Base-by-base conservation (phyloP, 1,284 basidiomycete species). In the Ceratobasidium papillatum region DNA sequence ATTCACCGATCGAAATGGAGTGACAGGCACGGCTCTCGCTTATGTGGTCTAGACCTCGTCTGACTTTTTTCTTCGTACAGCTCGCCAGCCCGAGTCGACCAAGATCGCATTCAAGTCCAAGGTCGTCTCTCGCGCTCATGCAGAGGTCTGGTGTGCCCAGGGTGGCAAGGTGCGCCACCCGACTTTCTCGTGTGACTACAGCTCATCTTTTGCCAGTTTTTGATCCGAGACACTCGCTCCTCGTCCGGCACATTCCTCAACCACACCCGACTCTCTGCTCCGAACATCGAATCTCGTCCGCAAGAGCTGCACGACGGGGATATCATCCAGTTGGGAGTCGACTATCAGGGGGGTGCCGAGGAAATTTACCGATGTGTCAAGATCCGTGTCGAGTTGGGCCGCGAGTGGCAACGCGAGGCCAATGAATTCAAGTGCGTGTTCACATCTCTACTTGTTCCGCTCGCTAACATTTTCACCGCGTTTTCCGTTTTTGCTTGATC, bases 331-430 rank as follows among this genome's bases (percentile, higher is more conserved):
- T 89, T 99, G 0, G 97, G 97, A 0, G 96, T 99, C 38, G 98
- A 99, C 81, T 99, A 98, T 83, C 97, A 99, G 82, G 97, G 97
- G 34, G 98, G 97, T 0, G 90, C 94, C 3, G 96, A 99, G 84
- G 96, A 99, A 82, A 95, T 98, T 76, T 99, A 98, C 83, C 94
- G 98, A 83, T 96, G 94, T 78, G 95, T 99, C 77, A 99, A 98
- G 87, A 98, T 99, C 83, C 88, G 95, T 76, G 88, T 99, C 74
- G 97, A 99, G 84, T 85, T 96, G 59, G 86, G 94, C 0, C 84
- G 94, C 75, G 94, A 95, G 80, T 98, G 95, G 95, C 95, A 98
- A 81, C 85, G 91, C 0, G 88, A 86, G 1, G 90, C 91, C 0
- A 98, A 98, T 84, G 92, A 91, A 65, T 99, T 98, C 93, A 99